Percentiles rank a stretch among this genome's conserved stretches.
Conservation (phyloP, 257 asterid species). For the Coffea canephora region DNA sequence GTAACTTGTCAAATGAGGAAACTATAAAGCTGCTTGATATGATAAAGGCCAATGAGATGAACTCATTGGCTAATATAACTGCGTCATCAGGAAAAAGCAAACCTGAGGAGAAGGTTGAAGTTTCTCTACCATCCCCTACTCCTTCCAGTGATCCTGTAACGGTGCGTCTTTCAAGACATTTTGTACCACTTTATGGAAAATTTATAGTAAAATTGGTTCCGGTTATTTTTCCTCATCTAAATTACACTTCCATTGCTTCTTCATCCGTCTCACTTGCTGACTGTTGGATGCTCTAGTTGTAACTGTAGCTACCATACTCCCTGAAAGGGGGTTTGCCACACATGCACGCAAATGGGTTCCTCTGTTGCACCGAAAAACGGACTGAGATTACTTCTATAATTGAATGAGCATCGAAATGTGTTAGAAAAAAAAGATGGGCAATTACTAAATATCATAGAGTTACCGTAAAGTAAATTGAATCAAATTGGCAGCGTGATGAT, state of each 20-base stretch:
- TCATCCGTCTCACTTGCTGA: not conserved
- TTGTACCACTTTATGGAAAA: conserved; percentile 39
- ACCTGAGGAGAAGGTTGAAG: conserved; percentile 59
- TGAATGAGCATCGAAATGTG: not conserved
- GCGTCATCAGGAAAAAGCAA: conserved; percentile 42
- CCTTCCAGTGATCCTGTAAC: conserved; percentile 82
- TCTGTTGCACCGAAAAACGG: conserved; percentile 4
- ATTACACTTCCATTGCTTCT: conserved; percentile 8
- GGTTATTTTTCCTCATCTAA: conserved; percentile 11
- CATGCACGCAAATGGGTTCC: not conserved
- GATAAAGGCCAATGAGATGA: conserved; percentile 63
- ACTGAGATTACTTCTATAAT: not conserved
- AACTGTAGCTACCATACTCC: not conserved
- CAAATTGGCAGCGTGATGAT: not conserved
- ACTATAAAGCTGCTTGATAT: conserved; percentile 80
- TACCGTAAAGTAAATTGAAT: not conserved
- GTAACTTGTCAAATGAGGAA: conserved; percentile 56
- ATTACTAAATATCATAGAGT: not conserved
- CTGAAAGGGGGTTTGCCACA: not conserved
- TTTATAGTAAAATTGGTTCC: conserved; percentile 3
- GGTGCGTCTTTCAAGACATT: conserved; percentile 89
- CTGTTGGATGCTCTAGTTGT: not conserved
- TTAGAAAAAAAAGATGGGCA: not conserved
- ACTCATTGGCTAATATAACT: conserved; percentile 42
- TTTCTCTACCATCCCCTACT: conserved; percentile 96